A percentile compares a stretch with the other conserved stretches of the same genome.
These are phyloP conservation scores for Breviolum minutum DNA, from an alignment of 73 alveolate genomes.

Conservation along the genomic window DNA sequence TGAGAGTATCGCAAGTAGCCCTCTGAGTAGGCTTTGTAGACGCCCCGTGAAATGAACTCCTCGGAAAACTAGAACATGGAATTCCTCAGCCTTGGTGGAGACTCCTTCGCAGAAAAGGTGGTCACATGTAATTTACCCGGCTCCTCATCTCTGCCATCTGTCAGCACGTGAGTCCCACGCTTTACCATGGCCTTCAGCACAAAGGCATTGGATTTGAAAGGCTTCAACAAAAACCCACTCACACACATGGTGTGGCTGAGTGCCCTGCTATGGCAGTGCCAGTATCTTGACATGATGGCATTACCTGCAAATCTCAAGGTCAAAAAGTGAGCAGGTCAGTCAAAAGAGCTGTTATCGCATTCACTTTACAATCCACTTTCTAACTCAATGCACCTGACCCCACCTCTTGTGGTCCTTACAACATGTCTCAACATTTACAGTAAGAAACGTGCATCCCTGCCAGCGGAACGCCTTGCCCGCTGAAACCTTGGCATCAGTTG, in stretches of 20 bases:
- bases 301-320: slow-evolving; percentile 19
- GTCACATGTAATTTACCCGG: neutral
- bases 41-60: slow-evolving; percentile 79
- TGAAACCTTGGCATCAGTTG: neutral
- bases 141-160: slow-evolving; percentile 87
- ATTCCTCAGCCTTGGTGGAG: neutral
- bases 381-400: too few relatives aligned
- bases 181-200: slow-evolving; percentile 67
- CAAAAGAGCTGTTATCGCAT: too few relatives aligned
- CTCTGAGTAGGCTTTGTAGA: slow-evolving; percentile 90
- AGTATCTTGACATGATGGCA: slow-evolving; percentile 94
- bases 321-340: neutral
- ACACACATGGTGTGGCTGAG: neutral
- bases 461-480: slow-evolving; percentile 20
- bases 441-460: too few relatives aligned
- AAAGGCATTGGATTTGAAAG: neutral
- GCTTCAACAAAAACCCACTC: neutral
- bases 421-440: neutral
- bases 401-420: too few relatives aligned
- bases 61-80: neutral
- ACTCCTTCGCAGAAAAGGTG: neutral
- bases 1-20: slow-evolving; percentile 88
- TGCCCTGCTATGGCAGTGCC: slow-evolving; percentile 80
- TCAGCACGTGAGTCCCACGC: slow-evolving; percentile 73
- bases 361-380: too few relatives aligned